Percentiles rank a stretch among this genome's conserved stretches.
These are phyloP conservation scores for Solanum aculeatissimum DNA, from an alignment of 305 asterid genomes.

Conservation along the genomic window DNA sequence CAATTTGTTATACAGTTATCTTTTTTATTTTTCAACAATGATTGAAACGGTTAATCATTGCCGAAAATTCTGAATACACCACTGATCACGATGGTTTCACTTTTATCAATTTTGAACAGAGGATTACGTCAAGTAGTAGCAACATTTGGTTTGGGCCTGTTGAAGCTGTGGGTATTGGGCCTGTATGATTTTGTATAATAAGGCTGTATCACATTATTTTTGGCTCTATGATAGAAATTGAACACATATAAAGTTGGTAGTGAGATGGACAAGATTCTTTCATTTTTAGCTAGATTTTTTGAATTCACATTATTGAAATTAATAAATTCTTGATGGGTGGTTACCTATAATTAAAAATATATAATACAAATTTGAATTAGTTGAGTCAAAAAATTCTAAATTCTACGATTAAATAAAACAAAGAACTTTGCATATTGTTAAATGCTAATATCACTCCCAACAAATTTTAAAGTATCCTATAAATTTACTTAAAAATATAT, in stretches of 20 bases:
- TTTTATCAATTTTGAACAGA: background rate
- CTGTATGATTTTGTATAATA: background rate
- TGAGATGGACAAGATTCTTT: background rate
- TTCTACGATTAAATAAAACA: no score
- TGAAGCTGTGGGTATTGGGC: background rate
- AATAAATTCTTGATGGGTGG: background rate
- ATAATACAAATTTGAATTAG: background rate
- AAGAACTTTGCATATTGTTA: background rate
- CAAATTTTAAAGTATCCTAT: background rate
- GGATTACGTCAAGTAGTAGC: background rate
- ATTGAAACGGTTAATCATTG: background rate
- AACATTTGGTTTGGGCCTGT: background rate
- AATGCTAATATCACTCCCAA: background rate
- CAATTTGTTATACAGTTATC: background rate
- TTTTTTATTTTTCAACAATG: background rate
- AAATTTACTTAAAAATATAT: background rate
- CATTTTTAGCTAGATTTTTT: background rate
- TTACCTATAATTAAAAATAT: background rate
- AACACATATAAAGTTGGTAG: background rate
- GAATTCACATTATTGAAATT: background rate
- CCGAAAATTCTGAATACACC: no score
- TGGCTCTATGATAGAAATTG: background rate
- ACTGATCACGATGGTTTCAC: background rate
- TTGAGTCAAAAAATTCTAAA: no score
- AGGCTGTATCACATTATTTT: background rate